phyloP scores from a whole-genome alignment of 164 flowering plant species.

The Euptelea pleiosperma region DNA sequence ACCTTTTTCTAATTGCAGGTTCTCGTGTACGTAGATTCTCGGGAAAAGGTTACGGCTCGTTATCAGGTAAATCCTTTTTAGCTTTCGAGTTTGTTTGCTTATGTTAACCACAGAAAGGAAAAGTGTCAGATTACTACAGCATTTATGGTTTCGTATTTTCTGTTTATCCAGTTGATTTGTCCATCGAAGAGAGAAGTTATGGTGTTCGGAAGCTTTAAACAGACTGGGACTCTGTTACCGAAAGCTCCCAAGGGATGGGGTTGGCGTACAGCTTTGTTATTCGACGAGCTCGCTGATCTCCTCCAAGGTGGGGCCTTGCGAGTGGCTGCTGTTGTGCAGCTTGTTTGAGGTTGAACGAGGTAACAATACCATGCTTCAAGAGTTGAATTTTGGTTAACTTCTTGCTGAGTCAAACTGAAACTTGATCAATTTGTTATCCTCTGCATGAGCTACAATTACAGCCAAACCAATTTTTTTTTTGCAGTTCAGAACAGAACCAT shows the following conservation, averaged over 20 bases:
- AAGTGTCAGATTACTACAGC: neutral
- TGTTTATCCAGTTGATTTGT: slow-evolving; percentile 62
- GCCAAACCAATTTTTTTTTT: too few relatives aligned
- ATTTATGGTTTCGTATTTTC: neutral
- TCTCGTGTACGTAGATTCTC: slow-evolving; percentile 78
- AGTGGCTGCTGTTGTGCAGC: slow-evolving; percentile 86
- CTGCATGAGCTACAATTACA: too few relatives aligned
- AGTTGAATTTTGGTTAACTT: too few relatives aligned
- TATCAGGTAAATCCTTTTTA: slow-evolving; percentile 61
- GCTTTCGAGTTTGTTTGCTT: neutral
- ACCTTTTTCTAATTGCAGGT: slow-evolving; percentile 40
- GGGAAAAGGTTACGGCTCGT: slow-evolving; percentile 95
- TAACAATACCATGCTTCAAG: too few relatives aligned
- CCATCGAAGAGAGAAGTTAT: slow-evolving; percentile 95
- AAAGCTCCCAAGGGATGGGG: slow-evolving; percentile 99
- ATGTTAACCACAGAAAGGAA: neutral
- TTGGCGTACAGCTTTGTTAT: slow-evolving; percentile 89
- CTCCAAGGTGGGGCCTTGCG: slow-evolving; percentile 86
- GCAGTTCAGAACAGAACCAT: too few relatives aligned
- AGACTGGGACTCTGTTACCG: slow-evolving; percentile 86
- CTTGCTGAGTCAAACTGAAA: too few relatives aligned
- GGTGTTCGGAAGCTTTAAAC: slow-evolving; percentile 91
- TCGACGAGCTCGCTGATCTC: slow-evolving; percentile 84
- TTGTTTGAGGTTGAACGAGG: slow-evolving; percentile 44
- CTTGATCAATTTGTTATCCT: too few relatives aligned